Evolutionary conservation across 495 filamentous ascomycete species (phyloP).

Genomic region (Friedmanniomyces simplex): DNA sequence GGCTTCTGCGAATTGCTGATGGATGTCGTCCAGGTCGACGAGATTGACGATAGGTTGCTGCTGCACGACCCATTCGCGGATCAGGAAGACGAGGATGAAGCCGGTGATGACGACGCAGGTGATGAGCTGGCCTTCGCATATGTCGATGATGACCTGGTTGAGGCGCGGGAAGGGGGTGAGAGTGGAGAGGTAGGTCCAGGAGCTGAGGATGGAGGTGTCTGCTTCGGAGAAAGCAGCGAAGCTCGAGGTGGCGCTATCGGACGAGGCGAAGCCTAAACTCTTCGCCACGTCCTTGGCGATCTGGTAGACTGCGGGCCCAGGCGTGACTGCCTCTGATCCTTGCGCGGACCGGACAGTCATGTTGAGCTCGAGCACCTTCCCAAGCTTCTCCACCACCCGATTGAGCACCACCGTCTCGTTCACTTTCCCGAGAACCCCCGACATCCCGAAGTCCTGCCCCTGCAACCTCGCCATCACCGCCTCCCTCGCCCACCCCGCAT

Average conservation of each 20-base stretch:
- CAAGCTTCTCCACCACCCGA: no score
- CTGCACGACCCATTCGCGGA: slow-evolving; percentile 95
- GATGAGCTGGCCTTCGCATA: slow-evolving; percentile 86
- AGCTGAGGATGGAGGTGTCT: slow-evolving; percentile 51
- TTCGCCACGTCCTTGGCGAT: background rate
- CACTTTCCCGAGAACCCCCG: background rate
- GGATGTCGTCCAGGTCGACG: slow-evolving; percentile 25
- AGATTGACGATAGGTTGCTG: slow-evolving; percentile 73
- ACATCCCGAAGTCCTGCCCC: background rate
- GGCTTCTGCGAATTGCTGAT: slow-evolving; percentile 10
- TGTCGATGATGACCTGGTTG: slow-evolving; percentile 72
- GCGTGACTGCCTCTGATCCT: background rate
- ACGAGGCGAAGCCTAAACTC: background rate
- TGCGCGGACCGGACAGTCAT: background rate
- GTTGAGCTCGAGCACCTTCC: background rate
- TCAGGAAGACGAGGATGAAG: slow-evolving; percentile 91
- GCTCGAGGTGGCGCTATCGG: background rate
- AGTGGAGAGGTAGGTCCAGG: slow-evolving; percentile 57
- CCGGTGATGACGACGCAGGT: slow-evolving; percentile 79
- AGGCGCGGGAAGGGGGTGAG: slow-evolving; percentile 62
- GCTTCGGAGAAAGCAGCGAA: background rate
- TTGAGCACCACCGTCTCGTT: slow-evolving; percentile 1
- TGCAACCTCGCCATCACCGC: slow-evolving; percentile 7
- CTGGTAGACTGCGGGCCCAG: slow-evolving; percentile 2
- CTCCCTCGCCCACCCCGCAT: slow-evolving; percentile 63